These are phyloP conservation scores for Pestalotiopsis sp. DNA, from an alignment of 2,329 filamentous ascomycete species.

Conservation along the genomic window DNA sequence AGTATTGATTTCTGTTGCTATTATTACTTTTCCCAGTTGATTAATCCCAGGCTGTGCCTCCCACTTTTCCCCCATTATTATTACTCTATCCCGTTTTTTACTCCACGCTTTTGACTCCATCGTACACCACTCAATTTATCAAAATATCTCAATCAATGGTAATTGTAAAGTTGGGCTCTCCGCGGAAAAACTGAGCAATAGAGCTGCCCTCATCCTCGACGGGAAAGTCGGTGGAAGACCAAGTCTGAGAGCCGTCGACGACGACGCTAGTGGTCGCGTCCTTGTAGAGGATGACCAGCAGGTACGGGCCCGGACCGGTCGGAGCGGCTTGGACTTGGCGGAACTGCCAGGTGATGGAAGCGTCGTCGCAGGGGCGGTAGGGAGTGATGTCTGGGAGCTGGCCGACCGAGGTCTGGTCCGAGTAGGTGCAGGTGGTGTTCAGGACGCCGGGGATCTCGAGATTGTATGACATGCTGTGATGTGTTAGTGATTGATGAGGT, in stretches of 20 bases:
- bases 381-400: constrained; percentile 2
- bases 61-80: too few species aligned
- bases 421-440: constrained; percentile 7
- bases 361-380: neutral
- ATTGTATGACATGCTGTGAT: neutral
- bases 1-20: neutral
- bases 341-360: neutral
- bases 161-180: constrained; percentile 22
- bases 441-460: constrained; percentile 5
- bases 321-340: neutral
- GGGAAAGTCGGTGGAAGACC: constrained; percentile 6
- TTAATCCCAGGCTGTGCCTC: too few species aligned
- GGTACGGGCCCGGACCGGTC: neutral
- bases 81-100: too few species aligned
- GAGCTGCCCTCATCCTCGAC: constrained; percentile 15
- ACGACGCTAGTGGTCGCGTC: neutral
- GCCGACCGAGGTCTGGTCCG: neutral
- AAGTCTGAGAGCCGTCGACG: constrained; percentile 8
- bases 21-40: too few species aligned
- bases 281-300: constrained; percentile 3
- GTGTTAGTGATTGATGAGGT: neutral
- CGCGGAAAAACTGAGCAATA: constrained; percentile 23
- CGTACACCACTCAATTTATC: neutral
- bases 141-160: neutral
- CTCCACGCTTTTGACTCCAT: neutral